Base-by-base conservation (phyloP, 306 rosid species). In the Quercus berberidifolia region DNA sequence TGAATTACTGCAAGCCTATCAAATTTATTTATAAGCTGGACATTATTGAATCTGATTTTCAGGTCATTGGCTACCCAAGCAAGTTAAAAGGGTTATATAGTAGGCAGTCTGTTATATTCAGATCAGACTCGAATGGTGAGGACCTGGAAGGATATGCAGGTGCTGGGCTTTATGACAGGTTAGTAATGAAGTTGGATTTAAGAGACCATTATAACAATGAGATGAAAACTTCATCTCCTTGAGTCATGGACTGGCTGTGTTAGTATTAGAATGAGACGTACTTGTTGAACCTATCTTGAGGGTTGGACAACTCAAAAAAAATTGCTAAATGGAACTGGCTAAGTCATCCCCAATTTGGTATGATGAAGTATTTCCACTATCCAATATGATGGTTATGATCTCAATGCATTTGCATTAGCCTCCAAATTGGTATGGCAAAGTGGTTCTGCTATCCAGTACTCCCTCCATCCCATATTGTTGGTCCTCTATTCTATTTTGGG, bases 111-210 rank as follows among this genome's bases (percentile, higher is more conserved):
- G 75, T 85, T 59, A 81, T 85, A 55, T 81, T 78, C 85, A 74
- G 85, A 78, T 85, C 85, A 20, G 88, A 81, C 76, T 85, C 88
- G 1, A 84, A 80, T 38, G 84, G 71, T 21, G 87, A 85, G 81
- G 88, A 85, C 78, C 78, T 85, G n/a, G 82, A 78, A 81, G 88
- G 85, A 74, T 85, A 60, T 62, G 85, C 83, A 6, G 88, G 88
- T 78, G 85, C 85, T 74, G 85, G 88, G 58, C 74, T 81, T 74
- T 85, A 81, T 78, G 85, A 85, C 73, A 81, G 85, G 85, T 81
- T 21, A 17, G 76, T 26, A 31, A 21, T 62, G 67, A n/a, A 56
- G 65, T 74, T 38, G 15, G 17, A 38, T 78, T 70, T 60, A n/a
- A n/a, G 63, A 51, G 25, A 52, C n/a, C 54, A 57, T 4, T 52